Conservation (phyloP, 1,139 yeast genomes). For the Torulaspora globosa region DNA sequence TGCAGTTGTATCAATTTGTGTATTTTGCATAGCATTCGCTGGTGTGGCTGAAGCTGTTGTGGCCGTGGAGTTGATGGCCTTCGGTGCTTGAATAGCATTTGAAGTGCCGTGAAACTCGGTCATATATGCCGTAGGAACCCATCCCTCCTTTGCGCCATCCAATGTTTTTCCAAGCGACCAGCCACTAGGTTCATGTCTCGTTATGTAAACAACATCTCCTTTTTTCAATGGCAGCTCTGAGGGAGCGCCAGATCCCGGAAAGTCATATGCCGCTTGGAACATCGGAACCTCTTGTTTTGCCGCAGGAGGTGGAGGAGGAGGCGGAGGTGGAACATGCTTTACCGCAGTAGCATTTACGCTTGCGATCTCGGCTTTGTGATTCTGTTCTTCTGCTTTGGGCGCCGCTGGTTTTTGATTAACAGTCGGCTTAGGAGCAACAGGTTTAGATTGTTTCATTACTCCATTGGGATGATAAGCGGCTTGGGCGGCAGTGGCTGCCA, state of each 20-base stretch:
- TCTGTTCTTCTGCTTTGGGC: constrained; percentile 1
- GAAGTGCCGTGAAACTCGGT: constrained; percentile 52
- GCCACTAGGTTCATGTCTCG: constrained; percentile 71
- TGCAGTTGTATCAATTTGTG: constrained; percentile 4
- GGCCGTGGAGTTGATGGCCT: neutral
- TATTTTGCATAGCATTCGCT: constrained; percentile 20
- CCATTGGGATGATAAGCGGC: constrained; percentile 37
- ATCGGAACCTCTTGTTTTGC: constrained; percentile 68
- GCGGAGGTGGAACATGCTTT: constrained; percentile 40
- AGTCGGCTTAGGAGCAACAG: neutral
- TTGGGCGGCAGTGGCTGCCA: constrained; percentile 39
- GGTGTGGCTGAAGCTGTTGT: constrained; percentile 19
- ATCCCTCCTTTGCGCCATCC: constrained; percentile 80
- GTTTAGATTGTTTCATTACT: constrained; percentile 21
- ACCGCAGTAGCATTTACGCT: constrained; percentile 6
- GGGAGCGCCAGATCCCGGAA: constrained; percentile 78
- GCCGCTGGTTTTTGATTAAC: neutral
- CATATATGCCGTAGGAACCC: constrained; percentile 95
- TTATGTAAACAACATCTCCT: constrained; percentile 69
- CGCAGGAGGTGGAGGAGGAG: constrained; percentile 62
- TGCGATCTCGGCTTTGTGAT: neutral
- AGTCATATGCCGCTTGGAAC: constrained; percentile 83
- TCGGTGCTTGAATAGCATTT: constrained; percentile 38
- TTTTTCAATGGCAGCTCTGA: constrained; percentile 73
- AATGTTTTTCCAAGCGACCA: constrained; percentile 86